Conservation (phyloP, 164 flowering plant genomes). For the Taxillus chinensis region DNA sequence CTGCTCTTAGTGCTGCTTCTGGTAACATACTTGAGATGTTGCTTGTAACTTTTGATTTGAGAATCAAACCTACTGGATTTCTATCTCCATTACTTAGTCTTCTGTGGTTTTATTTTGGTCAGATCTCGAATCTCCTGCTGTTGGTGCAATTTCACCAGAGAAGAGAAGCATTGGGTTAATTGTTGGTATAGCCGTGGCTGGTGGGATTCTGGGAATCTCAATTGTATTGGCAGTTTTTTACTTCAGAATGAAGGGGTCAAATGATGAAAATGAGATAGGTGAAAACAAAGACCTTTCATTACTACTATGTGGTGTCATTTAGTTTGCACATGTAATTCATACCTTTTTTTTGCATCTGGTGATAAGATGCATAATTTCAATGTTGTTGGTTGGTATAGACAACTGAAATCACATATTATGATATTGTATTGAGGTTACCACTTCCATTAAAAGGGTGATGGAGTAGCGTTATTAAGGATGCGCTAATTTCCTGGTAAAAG, state of each 20-base stretch:
- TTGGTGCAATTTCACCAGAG: not conserved
- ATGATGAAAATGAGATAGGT: constrained; percentile 2
- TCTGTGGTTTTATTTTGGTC: not conserved
- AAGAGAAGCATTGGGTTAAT: constrained; percentile 8
- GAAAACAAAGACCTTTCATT: not conserved
- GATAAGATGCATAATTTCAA: too few species aligned
- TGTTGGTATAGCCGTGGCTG: constrained; percentile 12
- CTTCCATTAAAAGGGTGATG: too few species aligned
- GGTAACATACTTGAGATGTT: not conserved
- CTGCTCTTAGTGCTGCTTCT: constrained; percentile 6
- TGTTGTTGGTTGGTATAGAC: too few species aligned
- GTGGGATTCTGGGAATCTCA: not conserved
- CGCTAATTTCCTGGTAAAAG: too few species aligned
- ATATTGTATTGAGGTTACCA: too few species aligned
- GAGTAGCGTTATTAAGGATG: too few species aligned
- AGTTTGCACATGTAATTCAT: too few species aligned
- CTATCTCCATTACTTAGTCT: not conserved
- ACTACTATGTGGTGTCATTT: too few species aligned
- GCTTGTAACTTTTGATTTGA: not conserved
- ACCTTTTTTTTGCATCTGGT: too few species aligned
- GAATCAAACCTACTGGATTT: not conserved
- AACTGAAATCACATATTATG: too few species aligned
- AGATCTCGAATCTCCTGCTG: constrained; percentile 10
- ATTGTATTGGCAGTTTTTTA: constrained; percentile 3
- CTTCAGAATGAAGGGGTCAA: not conserved